Percentiles rank a stretch among this genome's conserved stretches.
Evolutionary conservation across 257 asterid genomes (phyloP).

Genomic region (Mentha longifolia): DNA sequence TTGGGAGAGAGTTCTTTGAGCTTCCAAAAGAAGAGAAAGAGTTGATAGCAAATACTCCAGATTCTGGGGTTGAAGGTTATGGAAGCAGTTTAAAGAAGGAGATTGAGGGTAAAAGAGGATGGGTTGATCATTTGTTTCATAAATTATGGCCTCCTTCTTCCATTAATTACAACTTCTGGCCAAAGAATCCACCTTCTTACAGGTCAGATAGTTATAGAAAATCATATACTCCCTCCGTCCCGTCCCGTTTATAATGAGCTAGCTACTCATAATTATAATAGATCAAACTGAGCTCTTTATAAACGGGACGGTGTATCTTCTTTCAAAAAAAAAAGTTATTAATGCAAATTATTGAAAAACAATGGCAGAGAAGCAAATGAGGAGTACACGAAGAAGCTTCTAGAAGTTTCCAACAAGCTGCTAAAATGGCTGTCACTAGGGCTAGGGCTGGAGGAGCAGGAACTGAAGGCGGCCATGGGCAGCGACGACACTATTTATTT

Average conservation of each 20-base stretch:
- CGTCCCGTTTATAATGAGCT: no score
- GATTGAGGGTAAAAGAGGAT: slow-evolving; percentile 67
- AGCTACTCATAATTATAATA: no score
- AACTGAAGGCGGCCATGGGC: slow-evolving; percentile 57
- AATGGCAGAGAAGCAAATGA: slow-evolving; percentile 67
- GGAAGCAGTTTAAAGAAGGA: slow-evolving; percentile 71
- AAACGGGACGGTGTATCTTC: no score
- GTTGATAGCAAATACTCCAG: slow-evolving; percentile 48
- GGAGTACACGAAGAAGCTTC: slow-evolving; percentile 52
- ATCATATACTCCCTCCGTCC: background rate
- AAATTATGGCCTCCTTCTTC: slow-evolving; percentile 71
- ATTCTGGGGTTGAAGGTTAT: slow-evolving; percentile 65
- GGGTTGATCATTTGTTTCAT: slow-evolving; percentile 92
- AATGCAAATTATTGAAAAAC: no score
- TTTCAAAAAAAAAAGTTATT: no score
- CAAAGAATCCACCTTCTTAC: slow-evolving; percentile 62
- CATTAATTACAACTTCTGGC: slow-evolving; percentile 64
- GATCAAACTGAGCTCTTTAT: no score
- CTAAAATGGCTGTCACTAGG: slow-evolving; percentile 63
- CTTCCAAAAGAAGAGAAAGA: slow-evolving; percentile 55
- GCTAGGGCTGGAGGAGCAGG: slow-evolving; percentile 58
- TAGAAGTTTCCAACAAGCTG: slow-evolving; percentile 54
- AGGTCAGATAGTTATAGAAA: slow-evolving; percentile 42
- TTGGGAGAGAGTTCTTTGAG: slow-evolving; percentile 61
- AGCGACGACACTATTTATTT: slow-evolving; percentile 58